Evolutionary conservation across 1,284 basidiomycete species (phyloP), one percentile per base, ranked within the genome.

Genomic region (Tetrapyrgos nigripes): DNA sequence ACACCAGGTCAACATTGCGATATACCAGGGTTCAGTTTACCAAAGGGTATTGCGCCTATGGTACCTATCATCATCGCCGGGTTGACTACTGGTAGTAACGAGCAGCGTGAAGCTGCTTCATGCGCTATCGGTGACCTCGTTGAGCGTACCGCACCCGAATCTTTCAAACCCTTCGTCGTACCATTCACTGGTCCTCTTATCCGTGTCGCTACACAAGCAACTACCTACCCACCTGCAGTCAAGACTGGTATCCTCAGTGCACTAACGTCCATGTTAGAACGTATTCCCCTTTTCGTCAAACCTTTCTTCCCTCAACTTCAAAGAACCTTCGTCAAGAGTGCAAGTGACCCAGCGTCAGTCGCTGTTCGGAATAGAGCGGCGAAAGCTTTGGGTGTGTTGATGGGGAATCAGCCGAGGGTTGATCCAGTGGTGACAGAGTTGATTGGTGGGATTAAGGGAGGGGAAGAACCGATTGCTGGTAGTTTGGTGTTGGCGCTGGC

Each of bases 291-390:
- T 21, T 93, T 97, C 64, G 94, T 98, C 64, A 95, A 95, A 72
- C 96, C 97, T 0, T 99, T 99, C 89, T 98, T 98, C 83, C 97
- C 97, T 2, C 97, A 99, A 72, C 79, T 99, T 35, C 97, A 98
- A 72, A 86, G 97, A 40, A 98, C 96, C 0, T 99, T 99, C 71
- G 92, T 98, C 75, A 99, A 99, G 77, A 94, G 94, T 37, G 85
- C 93, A 0, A 85, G 89, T 59, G 97, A 99, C 72, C 76, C 90
- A 1, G 84, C 90, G 1, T 93, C 92, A 64, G 78, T 84, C 2
- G 88, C 86, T 19, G 95, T 99, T 27, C 88, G 97, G 52, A 89
- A 79, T 60, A 88, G 87, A 54, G 96, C 96, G 0, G 94, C 89
- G 0, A 82, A 88, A 28, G 96, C 93, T 27, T 82, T 99, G 0